Percentiles rank a stretch among this genome's conserved stretches.
phyloP scores from a whole-genome alignment of 2,329 filamentous ascomycete species.

The Calonectria pauciramosa region DNA sequence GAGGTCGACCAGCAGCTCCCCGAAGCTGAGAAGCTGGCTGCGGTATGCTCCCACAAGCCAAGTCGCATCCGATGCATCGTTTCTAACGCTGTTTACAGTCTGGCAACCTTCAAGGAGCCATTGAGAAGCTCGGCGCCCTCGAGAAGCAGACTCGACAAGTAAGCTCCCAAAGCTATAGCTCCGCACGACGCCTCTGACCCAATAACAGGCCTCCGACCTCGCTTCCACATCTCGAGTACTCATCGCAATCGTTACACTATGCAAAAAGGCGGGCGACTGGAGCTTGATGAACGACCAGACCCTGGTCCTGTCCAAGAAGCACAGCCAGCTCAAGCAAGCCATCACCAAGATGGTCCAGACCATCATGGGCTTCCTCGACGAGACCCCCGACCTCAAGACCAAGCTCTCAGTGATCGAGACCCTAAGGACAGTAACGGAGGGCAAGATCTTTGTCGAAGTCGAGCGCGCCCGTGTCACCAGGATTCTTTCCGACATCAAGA shows the following conservation, averaged over 20 bases:
- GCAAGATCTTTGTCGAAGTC: slow-evolving; percentile 99
- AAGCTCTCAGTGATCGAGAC: slow-evolving; percentile 97
- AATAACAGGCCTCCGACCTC: slow-evolving; percentile 88
- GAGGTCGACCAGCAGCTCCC: slow-evolving; percentile 93
- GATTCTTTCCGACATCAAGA: slow-evolving; percentile 98
- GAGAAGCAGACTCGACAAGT: slow-evolving; percentile 99
- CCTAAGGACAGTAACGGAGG: slow-evolving; percentile 94
- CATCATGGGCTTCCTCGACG: slow-evolving; percentile 91
- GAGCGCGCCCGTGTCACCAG: slow-evolving; percentile 95
- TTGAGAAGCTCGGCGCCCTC: slow-evolving; percentile 91
- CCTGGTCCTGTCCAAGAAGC: slow-evolving; percentile 96
- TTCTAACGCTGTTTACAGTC: slow-evolving; percentile 58
- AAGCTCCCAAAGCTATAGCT: slow-evolving; percentile 44
- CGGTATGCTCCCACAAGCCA: slow-evolving; percentile 69
- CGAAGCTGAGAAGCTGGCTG: slow-evolving; percentile 89
- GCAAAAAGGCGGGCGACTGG: slow-evolving; percentile 95
- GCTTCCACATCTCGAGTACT: slow-evolving; percentile 93
- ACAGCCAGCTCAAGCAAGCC: slow-evolving; percentile 99
- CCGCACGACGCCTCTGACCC: slow-evolving; percentile 32
- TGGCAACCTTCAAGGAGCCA: slow-evolving; percentile 83
- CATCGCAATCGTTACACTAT: slow-evolving; percentile 90
- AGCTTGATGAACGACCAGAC: slow-evolving; percentile 96
- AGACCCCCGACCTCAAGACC: slow-evolving; percentile 85
- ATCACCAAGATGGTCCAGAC: slow-evolving; percentile 99
- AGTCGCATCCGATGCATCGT: neutral